Evolutionary conservation across 345 rosid genomes (phyloP), one percentile per base, ranked within the genome.

Genomic region (Populus pruinosa): DNA sequence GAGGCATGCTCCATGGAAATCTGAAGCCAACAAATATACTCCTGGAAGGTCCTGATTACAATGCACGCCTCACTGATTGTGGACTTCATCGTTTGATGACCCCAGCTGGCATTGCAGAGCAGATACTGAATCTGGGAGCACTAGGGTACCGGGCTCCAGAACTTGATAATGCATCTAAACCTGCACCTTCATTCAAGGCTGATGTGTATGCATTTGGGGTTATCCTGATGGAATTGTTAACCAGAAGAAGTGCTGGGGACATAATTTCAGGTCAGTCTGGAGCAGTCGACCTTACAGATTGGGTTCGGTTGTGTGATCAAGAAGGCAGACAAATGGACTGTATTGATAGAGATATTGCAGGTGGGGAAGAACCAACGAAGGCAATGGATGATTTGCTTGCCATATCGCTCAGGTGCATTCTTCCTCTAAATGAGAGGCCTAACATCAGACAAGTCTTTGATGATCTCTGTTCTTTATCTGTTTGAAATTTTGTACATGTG

Each of bases 221-320:
- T 73, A 92, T 95, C 67, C 75, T 95, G 67, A 89, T 95, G 99
- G 99, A 93, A 84, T 81, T 95, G 78, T 81, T 95, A 76, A 95
- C 98, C 5, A 85, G 96, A 85, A 86, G 94, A 77, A 91, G 99
- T 21, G 99, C 99, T 0, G 96, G 99, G 23, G 99, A 95, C 83
- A 95, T 95, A 80, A 93, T 95, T 76, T 95, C 97, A 2, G 99
- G 99, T 56, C 98, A 92, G 68, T 89, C 98, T 2, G 98, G 99
- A 69, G 99, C 97, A 0, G 98, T 95, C 8, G 98, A 95, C 77
- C 91, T 95, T 31, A 90, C 93, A 0, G 98, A 93, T 76, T 95
- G 99, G 99, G 94, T 95, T 55, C 80, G 88, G 74, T 78, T 93
- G 27, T 95, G 96, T 44, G 89, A 93, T 80, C 89, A 89, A 81